phyloP scores from a whole-genome alignment of 2,329 filamentous ascomycete genomes.

The Allantophomopsis cytisporea region DNA sequence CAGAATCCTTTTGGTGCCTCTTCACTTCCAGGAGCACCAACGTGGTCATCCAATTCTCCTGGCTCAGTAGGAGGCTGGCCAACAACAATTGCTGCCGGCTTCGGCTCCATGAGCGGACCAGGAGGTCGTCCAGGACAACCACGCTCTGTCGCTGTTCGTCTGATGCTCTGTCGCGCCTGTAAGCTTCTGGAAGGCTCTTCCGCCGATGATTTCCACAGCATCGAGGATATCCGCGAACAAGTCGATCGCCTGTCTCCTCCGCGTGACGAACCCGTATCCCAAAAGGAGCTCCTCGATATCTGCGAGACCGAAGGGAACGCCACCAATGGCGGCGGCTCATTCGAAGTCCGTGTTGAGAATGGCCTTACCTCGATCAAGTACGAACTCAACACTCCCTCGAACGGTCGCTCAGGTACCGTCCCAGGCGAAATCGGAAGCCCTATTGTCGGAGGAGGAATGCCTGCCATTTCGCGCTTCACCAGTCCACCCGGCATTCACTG shows the following conservation, averaged over 20 bases:
- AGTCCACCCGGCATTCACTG: slow-evolving; percentile 10
- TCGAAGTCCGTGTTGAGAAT: slow-evolving; percentile 34
- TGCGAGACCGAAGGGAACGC: slow-evolving; percentile 83
- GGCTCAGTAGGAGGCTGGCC: slow-evolving; percentile 15
- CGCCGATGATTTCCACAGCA: slow-evolving; percentile 53
- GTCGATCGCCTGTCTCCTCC: slow-evolving; percentile 45
- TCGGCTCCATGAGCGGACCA: slow-evolving; percentile 27
- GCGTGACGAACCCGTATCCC: slow-evolving; percentile 27
- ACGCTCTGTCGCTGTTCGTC: slow-evolving; percentile 54
- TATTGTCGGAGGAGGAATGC: slow-evolving; percentile 25
- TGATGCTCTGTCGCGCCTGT: slow-evolving; percentile 68
- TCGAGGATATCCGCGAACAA: slow-evolving; percentile 50
- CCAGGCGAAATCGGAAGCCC: slow-evolving; percentile 63
- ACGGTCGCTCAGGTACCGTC: slow-evolving; percentile 30
- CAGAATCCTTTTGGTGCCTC: slow-evolving; percentile 18
- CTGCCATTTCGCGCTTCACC: slow-evolving; percentile 12
- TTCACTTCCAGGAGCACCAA: slow-evolving; percentile 14
- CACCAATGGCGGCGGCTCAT: slow-evolving; percentile 82
- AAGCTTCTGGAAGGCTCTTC: slow-evolving; percentile 39
- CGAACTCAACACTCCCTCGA: slow-evolving; percentile 34
- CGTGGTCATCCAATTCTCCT: slow-evolving; percentile 4
- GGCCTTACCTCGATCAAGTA: slow-evolving; percentile 30
- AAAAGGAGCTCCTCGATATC: slow-evolving; percentile 60
- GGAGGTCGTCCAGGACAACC: slow-evolving; percentile 35
- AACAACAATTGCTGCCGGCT: slow-evolving; percentile 23